Evolutionary conservation across 2,329 filamentous ascomycete species (phyloP), one percentile per base, ranked within the genome.

Genomic region (Aspergillus neoniger): DNA sequence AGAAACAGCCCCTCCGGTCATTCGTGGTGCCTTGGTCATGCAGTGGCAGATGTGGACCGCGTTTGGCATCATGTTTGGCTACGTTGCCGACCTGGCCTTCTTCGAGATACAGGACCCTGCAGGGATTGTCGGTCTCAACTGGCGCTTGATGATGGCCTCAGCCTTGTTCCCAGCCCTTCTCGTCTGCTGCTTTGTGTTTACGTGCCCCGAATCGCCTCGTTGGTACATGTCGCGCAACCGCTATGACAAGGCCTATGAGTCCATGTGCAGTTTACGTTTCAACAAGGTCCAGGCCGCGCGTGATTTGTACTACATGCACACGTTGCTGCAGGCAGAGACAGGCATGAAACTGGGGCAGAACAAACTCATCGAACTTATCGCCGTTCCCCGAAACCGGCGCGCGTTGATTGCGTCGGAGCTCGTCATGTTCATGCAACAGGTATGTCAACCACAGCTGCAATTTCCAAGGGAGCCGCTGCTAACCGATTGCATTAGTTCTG

Each of bases 1-100:
- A 2, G 90, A 93, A 74, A 90, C 86, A 59, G 85, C 87, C 0
- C 90, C 90, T 0, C 86, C 89, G 1, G 74, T 77, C 5, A 88
- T 92, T 57, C 85, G 90, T 71, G 89, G 90, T 64, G 90, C 88
- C 7, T 80, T 95, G 17, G 90, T 93, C 64, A 94, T 94, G 90
- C 88, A 87, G 63, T 94, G 91, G 90, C 88, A 93, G 76, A 81
- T 81, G 76, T 83, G 77, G 76, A 79, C 77, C 4, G 80, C 78
- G 0, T 81, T 82, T 60, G 81, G 81, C 12, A 82, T 82, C 61
- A 79, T 82, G 82, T 75, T 77, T 15, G 86, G 86, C 15, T 89
- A 83, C 70, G 82, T 81, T 6, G 85, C 82, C 50, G 86, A 88
- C 67, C 76, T 89, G 28, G 85, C 83, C 7, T 87, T 89, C 69